Base-by-base conservation (phyloP, 2,329 filamentous ascomycete genomes). In the Penicillium sp. region DNA sequence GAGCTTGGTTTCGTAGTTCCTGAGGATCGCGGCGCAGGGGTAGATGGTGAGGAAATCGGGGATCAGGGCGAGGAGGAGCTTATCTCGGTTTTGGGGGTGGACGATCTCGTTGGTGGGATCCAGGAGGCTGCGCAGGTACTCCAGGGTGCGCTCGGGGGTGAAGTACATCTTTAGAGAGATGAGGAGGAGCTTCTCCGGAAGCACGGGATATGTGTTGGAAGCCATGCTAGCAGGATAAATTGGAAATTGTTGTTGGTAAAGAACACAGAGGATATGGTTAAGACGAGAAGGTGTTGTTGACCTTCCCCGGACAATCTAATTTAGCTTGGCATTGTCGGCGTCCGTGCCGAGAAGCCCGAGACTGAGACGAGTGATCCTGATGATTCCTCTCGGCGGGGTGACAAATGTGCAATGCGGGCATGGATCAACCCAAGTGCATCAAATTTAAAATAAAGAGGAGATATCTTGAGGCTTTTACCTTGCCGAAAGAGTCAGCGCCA, bases 31-130 rank as follows among this genome's bases (percentile, higher is more conserved):
- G 4, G 76, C 71, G 63, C 77, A 79, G 7, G 78, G 77, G 65
- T 77, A 77, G 58, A 94, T 79, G 12, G 88, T 86, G 55, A 94
- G 76, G 71, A 91, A 90, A 76, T 94, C 90, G 1, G 91, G 90
- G 65, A 93, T 87, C 67, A 94, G 78, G 75, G 92, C 92, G 66
- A 94, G 81, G 74, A 91, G 88, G 61, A 90, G 75, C 53, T 84
- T 78, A 34, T 82, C 75, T 14, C 79, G 72, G 54, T 79, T 72
- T 34, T 76, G 72, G 20, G 78, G 69, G 3, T 78, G 71, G 37
- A 79, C 71, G 25, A 81, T 75, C 20, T 80, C 72, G 41, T 81
- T 71, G 73, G 84, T 71, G 8, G 79, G 79, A 34, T 77, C 65
- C 14, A 85, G 75, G 15, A 89, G 73, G 6, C 76, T 76, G 53